These are phyloP conservation scores for Aspergillus cavernicola DNA, from an alignment of 495 filamentous ascomycete genomes.

Conservation along the genomic window DNA sequence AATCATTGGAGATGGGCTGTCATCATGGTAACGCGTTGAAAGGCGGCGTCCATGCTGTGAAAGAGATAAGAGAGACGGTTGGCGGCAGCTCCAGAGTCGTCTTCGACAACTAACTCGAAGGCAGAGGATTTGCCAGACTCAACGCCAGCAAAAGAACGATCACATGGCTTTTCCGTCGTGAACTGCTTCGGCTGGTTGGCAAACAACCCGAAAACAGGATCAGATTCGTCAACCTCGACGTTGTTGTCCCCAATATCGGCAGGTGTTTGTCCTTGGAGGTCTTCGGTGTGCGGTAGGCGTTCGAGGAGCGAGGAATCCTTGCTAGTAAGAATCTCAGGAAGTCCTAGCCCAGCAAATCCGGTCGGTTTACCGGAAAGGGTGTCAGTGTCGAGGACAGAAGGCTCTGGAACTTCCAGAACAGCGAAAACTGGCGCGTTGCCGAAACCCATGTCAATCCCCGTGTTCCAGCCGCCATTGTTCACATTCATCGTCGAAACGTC, in stretches of 20 bases:
- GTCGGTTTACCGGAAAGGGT: slow-evolving; percentile 65
- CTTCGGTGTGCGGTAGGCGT: slow-evolving; percentile 28
- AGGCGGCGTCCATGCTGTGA: slow-evolving; percentile 48
- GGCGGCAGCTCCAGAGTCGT: slow-evolving; percentile 26
- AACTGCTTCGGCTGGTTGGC: slow-evolving; percentile 41
- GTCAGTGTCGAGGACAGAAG: slow-evolving; percentile 59
- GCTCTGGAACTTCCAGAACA: slow-evolving; percentile 70
- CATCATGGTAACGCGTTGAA: slow-evolving; percentile 42
- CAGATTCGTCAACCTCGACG: slow-evolving; percentile 55
- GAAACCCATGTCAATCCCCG: slow-evolving; percentile 50
- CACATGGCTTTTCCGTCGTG: slow-evolving; percentile 12
- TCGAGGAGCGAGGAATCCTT: slow-evolving; percentile 54
- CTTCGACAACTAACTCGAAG: slow-evolving; percentile 60
- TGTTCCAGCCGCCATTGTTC: slow-evolving; percentile 50
- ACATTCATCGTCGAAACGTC: slow-evolving; percentile 62
- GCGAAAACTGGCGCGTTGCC: slow-evolving; percentile 76
- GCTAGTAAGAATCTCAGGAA: slow-evolving; percentile 27
- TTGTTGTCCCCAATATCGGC: slow-evolving; percentile 38
- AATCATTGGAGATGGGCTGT: slow-evolving; percentile 47
- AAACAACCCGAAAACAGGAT: slow-evolving; percentile 58
- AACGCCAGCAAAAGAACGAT: slow-evolving; percentile 52
- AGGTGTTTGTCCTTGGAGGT: slow-evolving; percentile 24
- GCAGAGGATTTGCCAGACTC: slow-evolving; percentile 54
- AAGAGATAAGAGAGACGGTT: slow-evolving; percentile 44
- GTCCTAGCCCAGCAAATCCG: slow-evolving; percentile 29